A percentile compares a stretch with the other conserved stretches of the same genome.
These are phyloP conservation scores for Rhynchosporium secalis DNA, from an alignment of 2,329 filamentous ascomycete species.

Conservation along the genomic window DNA sequence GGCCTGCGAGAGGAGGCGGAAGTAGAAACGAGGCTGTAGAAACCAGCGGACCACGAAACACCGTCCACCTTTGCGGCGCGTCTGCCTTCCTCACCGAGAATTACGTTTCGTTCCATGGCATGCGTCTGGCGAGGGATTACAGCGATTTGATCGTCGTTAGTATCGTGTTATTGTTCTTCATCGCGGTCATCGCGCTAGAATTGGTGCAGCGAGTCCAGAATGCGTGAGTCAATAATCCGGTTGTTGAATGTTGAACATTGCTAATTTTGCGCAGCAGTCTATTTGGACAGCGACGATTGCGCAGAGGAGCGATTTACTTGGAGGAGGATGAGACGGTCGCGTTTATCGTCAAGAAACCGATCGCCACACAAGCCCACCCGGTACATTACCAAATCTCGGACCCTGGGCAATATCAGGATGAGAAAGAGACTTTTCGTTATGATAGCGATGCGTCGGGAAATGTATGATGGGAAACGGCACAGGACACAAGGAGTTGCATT, in stretches of 20 bases:
- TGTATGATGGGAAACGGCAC: conserved; percentile 11
- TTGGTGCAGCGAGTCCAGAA: conserved; percentile 27
- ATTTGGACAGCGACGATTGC: neutral
- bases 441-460: conserved; percentile 26
- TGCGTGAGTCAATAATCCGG: conserved; percentile 24
- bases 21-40: neutral
- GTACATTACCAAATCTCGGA: conserved; percentile 2
- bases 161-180: conserved; percentile 35
- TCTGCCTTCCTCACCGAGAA: conserved; percentile 2
- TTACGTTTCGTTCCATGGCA: conserved; percentile 16
- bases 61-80: conserved; percentile 7
- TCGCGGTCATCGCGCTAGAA: conserved; percentile 32
- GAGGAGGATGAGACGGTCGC: conserved; percentile 29
- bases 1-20: neutral
- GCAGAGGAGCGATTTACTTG: conserved; percentile 30
- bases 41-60: neutral
- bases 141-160: conserved; percentile 37
- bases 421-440: conserved; percentile 22
- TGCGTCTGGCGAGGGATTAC: conserved; percentile 27
- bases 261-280: too few species aligned
- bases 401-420: conserved; percentile 10
- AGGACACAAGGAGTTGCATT: neutral
- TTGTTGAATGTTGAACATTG: too few species aligned
- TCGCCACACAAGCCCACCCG: conserved; percentile 12
- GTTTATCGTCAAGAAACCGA: conserved; percentile 28